These are phyloP conservation scores for Solanum dulcamara DNA, from an alignment of 257 asterid species.

Conservation along the genomic window DNA sequence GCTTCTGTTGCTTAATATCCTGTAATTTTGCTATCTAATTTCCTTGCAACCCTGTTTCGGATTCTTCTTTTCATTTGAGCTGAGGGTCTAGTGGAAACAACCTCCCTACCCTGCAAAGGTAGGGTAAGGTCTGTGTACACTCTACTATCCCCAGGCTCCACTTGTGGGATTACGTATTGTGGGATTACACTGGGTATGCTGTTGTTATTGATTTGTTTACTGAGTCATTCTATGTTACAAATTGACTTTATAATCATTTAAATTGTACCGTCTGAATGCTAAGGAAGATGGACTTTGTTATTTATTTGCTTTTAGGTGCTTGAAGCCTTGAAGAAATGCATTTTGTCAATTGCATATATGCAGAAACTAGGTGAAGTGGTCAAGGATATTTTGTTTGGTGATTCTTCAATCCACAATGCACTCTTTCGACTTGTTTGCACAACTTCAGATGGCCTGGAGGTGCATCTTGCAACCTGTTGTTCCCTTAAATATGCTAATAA, in stretches of 20 bases:
- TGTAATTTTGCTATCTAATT: neutral
- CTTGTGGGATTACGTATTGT: neutral
- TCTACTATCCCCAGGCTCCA: neutral
- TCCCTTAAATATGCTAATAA: neutral
- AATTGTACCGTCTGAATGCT: neutral
- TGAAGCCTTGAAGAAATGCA: constrained; percentile 70
- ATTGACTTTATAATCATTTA: neutral
- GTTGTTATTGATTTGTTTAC: neutral
- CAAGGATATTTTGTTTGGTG: constrained; percentile 53
- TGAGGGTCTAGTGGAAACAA: neutral
- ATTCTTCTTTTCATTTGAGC: neutral
- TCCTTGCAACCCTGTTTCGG: neutral
- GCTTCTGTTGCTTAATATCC: neutral
- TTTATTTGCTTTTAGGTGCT: constrained; percentile 42
- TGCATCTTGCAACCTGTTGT: constrained; percentile 15
- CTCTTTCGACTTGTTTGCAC: constrained; percentile 79
- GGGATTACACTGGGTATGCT: neutral
- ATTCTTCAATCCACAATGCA: constrained; percentile 73
- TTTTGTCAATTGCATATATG: constrained; percentile 28
- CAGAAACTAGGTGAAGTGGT: constrained; percentile 48
- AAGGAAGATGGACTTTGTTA: neutral
- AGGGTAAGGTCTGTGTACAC: neutral
- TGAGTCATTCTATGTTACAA: neutral
- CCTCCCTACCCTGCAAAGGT: neutral
- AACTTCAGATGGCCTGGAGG: constrained; percentile 73